Conservation (phyloP, 306 rosid genomes). For the Neltuma alba region DNA sequence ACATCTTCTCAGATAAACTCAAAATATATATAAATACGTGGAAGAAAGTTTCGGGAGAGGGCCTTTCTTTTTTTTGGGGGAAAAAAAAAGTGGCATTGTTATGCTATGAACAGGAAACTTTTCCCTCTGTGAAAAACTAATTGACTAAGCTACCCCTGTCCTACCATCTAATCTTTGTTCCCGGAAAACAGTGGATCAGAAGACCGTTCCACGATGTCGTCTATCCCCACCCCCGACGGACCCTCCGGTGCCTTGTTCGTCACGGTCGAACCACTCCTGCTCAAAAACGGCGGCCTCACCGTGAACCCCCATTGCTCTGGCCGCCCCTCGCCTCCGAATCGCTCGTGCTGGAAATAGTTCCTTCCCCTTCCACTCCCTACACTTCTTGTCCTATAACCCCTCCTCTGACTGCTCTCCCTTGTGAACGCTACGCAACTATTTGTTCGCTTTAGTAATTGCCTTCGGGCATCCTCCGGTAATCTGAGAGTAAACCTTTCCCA, state of each 20-base stretch:
- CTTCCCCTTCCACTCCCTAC: conserved; percentile 25
- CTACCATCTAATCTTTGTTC: neutral
- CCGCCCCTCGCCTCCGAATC: neutral
- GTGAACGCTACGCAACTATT: conserved; percentile 48
- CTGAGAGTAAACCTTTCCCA: conserved; percentile 61
- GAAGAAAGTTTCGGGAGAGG: neutral
- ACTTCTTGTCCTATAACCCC: conserved; percentile 47
- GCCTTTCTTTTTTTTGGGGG: too few relatives aligned
- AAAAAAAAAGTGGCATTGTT: neutral
- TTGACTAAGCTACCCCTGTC: neutral
- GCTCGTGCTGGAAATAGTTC: neutral
- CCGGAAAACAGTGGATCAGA: conserved; percentile 31
- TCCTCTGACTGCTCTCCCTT: conserved; percentile 47
- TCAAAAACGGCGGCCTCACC: conserved; percentile 37
- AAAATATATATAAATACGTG: neutral
- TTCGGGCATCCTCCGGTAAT: conserved; percentile 57
- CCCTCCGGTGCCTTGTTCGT: conserved; percentile 3
- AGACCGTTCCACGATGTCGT: conserved; percentile 40
- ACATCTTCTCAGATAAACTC: neutral
- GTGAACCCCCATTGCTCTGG: conserved; percentile 41
- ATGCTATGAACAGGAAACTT: neutral
- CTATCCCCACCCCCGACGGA: neutral
- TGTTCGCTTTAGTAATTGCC: conserved; percentile 48
- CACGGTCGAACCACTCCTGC: conserved; percentile 17
- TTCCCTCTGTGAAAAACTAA: neutral